A percentile compares a stretch with the other conserved stretches of the same genome.
These are phyloP conservation scores for Botryotinia convoluta DNA, from an alignment of 2,329 filamentous ascomycete species.

Conservation along the genomic window DNA sequence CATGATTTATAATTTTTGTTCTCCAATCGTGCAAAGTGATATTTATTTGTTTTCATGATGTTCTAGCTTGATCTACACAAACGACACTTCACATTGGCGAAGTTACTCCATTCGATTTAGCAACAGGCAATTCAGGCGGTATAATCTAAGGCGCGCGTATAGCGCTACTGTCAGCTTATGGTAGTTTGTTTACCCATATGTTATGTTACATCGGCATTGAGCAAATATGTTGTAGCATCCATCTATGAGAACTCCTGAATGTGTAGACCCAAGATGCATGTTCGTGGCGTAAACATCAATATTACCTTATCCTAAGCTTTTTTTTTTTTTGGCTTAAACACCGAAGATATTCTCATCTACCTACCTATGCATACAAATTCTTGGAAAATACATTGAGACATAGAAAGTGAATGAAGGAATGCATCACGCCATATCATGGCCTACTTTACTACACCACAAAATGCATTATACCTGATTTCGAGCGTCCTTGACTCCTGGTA, in stretches of 20 bases:
- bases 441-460: not conserved
- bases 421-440: not conserved
- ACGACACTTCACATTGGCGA: not conserved
- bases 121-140: not conserved
- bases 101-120: not conserved
- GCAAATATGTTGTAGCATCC: not conserved
- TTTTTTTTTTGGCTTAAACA: not conserved
- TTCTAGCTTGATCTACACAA: not conserved
- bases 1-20: conserved; percentile 29
- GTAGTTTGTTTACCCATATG: not conserved
- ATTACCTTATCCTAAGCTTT: not conserved
- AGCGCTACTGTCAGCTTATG: not conserved
- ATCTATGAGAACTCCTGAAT: not conserved
- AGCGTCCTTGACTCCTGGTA: not conserved
- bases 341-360: not conserved
- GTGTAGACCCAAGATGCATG: not conserved
- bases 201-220: not conserved
- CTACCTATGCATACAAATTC: not conserved
- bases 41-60: not conserved
- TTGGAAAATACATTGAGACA: not conserved
- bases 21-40: not conserved
- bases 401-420: not conserved
- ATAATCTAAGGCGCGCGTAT: not conserved
- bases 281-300: not conserved
- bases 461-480: not conserved